phyloP scores from a whole-genome alignment of 129 eudicot genomes.

The Rutidosis leptorrhynchoides region DNA sequence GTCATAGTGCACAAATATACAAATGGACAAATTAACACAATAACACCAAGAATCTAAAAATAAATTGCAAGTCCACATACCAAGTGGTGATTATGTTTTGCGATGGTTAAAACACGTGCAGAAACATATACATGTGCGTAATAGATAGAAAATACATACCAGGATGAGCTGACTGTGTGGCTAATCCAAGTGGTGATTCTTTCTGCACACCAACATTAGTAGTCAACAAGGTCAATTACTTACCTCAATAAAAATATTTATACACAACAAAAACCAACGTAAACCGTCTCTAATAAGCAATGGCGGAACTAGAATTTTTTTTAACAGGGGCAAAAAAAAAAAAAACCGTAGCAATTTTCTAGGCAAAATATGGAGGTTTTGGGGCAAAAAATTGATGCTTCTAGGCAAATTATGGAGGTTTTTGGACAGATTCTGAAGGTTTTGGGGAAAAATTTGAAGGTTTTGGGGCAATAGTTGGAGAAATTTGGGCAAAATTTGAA shows the following conservation, averaged over 20 bases:
- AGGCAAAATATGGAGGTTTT: too few relatives aligned
- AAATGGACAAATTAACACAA: background rate
- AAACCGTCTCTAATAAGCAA: background rate
- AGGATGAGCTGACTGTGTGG: constrained; percentile 95
- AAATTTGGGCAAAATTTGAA: too few relatives aligned
- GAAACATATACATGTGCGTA: background rate
- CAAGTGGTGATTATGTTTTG: background rate
- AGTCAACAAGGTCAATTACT: background rate
- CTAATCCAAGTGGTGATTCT: constrained; percentile 73
- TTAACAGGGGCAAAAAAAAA: too few relatives aligned
- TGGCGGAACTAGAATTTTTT: too few relatives aligned
- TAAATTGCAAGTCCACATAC: background rate
- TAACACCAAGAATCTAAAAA: background rate
- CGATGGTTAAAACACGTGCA: background rate
- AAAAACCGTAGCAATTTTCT: too few relatives aligned
- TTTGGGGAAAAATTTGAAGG: too few relatives aligned
- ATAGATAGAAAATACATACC: constrained; percentile 38
- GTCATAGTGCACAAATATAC: background rate
- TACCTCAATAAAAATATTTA: background rate
- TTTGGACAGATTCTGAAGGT: too few relatives aligned
- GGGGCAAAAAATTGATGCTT: too few relatives aligned
- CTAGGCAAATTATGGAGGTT: too few relatives aligned
- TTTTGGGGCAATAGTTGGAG: too few relatives aligned
- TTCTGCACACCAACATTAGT: constrained; percentile 52
- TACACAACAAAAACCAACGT: background rate